Percentiles rank a stretch among this genome's conserved stretches.
phyloP scores from a whole-genome alignment of 306 rosid species.

The Cicer chorassanicum region DNA sequence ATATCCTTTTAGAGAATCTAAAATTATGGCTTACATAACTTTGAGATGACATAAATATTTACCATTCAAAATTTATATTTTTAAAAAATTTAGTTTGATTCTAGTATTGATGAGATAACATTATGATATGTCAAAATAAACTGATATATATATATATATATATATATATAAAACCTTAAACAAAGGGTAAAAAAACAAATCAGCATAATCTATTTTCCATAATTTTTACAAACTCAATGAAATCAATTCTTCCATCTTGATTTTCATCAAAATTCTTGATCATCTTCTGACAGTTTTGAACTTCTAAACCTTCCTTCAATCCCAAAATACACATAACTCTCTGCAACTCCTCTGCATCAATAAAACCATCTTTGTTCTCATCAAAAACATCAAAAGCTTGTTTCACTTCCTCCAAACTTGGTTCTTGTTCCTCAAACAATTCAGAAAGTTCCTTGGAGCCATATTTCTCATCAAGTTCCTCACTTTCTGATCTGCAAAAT shows the following conservation, averaged over 20 bases:
- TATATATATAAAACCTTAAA: neutral
- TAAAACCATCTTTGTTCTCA: constrained; percentile 75
- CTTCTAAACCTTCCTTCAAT: constrained; percentile 55
- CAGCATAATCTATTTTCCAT: constrained; percentile 74
- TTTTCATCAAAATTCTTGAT: constrained; percentile 64
- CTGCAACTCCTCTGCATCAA: constrained; percentile 76
- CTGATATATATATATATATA: neutral
- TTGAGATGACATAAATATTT: too few relatives aligned
- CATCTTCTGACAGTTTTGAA: constrained; percentile 70
- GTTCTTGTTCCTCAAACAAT: constrained; percentile 83
- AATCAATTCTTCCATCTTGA: constrained; percentile 76
- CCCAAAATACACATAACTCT: constrained; percentile 65
- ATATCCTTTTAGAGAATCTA: too few relatives aligned
- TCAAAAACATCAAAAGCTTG: constrained; percentile 89
- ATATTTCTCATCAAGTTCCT: constrained; percentile 49
- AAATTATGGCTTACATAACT: too few relatives aligned
- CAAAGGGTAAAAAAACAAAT: constrained; percentile 19
- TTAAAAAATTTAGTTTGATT: neutral
- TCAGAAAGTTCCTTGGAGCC: constrained; percentile 52
- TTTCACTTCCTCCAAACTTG: constrained; percentile 83
- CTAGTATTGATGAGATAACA: constrained; percentile 22
- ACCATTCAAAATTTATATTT: too few relatives aligned
- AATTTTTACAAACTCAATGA: constrained; percentile 69
- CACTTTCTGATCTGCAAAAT: constrained; percentile 60
- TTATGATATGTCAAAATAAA: constrained; percentile 12